Evolutionary conservation across 2,329 filamentous ascomycete genomes (phyloP), one percentile per base, ranked within the genome.

Genomic region (Cryphonectria naterciae): DNA sequence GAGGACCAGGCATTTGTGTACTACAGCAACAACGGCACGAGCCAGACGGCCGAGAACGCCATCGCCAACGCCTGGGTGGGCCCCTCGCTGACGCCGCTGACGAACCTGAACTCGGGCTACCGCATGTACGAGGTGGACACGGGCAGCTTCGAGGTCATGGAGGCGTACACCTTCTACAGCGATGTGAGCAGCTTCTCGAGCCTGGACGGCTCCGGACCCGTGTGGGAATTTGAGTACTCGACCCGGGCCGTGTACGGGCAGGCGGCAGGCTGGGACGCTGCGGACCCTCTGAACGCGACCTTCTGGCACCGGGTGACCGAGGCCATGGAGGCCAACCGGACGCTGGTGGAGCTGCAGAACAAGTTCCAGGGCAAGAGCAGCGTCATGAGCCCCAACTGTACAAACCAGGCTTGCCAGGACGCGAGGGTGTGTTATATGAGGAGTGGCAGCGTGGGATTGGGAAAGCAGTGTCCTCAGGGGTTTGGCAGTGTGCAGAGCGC

Each of bases 341-440:
- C 75, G 2, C 79, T 90, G n/a, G 85, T 87, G 8, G 80, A 77
- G 49, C 75, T 79, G 54, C 85, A 86, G 69, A 89, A 87, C 73
- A 83, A 79, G 0, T 84, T 83, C 52, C 83, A 88, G 75, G 86
- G 86, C 0, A 88, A 87, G 77, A 81, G 77, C 70, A 87, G 85
- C 69, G 76, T 85, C 4, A 80, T 80, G 76, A 85, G 80, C 58
- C 86, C 86, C 0, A 85, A 85, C 56, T 89, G 87, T 72, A 85
- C 84, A 2, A 87, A 77, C 72, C 77, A 77, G 46, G 85, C 80
- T 3, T 89, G 87, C 76, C 83, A 83, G 2, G 75, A 79, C 63
- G 87, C 87, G 1, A 88, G 87, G 79, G 79, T 88, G 22, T 89
- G 88, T 73, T 89, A 89, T 75, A 89, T 89, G 80, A 78, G 87